Percentiles rank a stretch among this genome's conserved stretches.
Conservation (phyloP, 257 asterid genomes). For the Sherardia arvensis region DNA sequence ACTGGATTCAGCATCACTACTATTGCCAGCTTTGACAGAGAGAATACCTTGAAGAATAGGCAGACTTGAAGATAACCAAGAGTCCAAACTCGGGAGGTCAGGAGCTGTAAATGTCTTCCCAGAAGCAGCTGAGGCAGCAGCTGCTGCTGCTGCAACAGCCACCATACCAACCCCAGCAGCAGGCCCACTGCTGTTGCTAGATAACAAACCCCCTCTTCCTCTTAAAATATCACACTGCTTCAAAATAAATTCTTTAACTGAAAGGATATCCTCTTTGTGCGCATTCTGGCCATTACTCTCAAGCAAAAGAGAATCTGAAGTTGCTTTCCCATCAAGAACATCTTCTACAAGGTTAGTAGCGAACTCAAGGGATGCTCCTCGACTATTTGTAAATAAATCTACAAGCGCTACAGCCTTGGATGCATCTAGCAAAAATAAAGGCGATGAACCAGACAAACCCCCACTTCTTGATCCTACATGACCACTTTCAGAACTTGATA, state of each 20-base stretch:
- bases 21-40: constrained; percentile 32
- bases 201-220: constrained; percentile 63
- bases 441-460: constrained; percentile 37
- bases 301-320: constrained; percentile 84
- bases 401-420: constrained; percentile 73
- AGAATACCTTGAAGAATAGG: constrained; percentile 60
- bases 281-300: constrained; percentile 57
- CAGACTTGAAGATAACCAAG: constrained; percentile 68
- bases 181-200: constrained; percentile 44
- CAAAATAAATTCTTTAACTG: constrained; percentile 73
- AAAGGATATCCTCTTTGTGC: constrained; percentile 58
- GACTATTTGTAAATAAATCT: constrained; percentile 45
- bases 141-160: constrained; percentile 92
- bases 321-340: constrained; percentile 66
- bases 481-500: constrained; percentile 63
- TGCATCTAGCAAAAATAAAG: constrained; percentile 82
- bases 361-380: constrained; percentile 81
- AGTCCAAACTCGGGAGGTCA: constrained; percentile 74
- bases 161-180: constrained; percentile 78
- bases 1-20: constrained; percentile 24
- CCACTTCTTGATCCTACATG: constrained; percentile 55
- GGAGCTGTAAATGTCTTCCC: constrained; percentile 44
- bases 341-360: constrained; percentile 69
- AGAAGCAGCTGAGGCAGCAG: constrained; percentile 79
- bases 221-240: constrained; percentile 70